Percentiles rank a stretch among this genome's conserved stretches.
Evolutionary conservation across 768 basidiomycete species (phyloP).

Genomic region (Trametes elegans): DNA sequence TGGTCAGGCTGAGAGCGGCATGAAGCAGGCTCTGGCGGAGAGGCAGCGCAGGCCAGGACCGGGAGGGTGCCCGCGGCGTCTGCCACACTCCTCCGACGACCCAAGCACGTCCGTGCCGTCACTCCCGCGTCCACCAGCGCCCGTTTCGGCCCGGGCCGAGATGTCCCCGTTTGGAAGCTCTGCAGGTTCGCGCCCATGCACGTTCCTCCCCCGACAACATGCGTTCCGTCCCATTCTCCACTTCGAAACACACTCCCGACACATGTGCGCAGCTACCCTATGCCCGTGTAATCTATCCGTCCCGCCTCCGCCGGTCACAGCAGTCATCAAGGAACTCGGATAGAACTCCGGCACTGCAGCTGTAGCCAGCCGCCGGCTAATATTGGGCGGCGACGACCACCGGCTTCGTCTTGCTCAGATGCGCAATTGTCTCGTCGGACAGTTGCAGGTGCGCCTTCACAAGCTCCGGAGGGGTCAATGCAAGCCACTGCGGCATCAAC

Average conservation of each 20-base stretch:
- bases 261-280: slow-evolving; percentile 3
- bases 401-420: slow-evolving; percentile 51
- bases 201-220: slow-evolving; percentile 14
- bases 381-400: slow-evolving; percentile 36
- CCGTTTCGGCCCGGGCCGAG: slow-evolving; percentile 4
- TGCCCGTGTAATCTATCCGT: not conserved
- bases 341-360: too few relatives aligned
- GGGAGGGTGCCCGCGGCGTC: slow-evolving; percentile 1
- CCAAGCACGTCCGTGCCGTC: slow-evolving; percentile 5
- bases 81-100: not conserved
- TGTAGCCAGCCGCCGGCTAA: too few relatives aligned
- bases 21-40: not conserved
- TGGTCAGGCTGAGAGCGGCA: not conserved
- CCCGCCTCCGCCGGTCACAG: not conserved
- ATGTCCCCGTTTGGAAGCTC: slow-evolving; percentile 10
- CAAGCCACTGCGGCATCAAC: slow-evolving; percentile 59
- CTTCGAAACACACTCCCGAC: not conserved
- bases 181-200: slow-evolving; percentile 5
- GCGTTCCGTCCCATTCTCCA: too few relatives aligned
- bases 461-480: slow-evolving; percentile 53
- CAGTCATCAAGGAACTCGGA: too few relatives aligned
- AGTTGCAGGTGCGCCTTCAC: slow-evolving; percentile 60
- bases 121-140: not conserved
- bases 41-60: not conserved
- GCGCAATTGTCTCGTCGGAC: slow-evolving; percentile 47